A percentile compares a stretch with the other conserved stretches of the same genome.
phyloP scores from a whole-genome alignment of 1,284 basidiomycete genomes.

The Apiotrichum sp. region DNA sequence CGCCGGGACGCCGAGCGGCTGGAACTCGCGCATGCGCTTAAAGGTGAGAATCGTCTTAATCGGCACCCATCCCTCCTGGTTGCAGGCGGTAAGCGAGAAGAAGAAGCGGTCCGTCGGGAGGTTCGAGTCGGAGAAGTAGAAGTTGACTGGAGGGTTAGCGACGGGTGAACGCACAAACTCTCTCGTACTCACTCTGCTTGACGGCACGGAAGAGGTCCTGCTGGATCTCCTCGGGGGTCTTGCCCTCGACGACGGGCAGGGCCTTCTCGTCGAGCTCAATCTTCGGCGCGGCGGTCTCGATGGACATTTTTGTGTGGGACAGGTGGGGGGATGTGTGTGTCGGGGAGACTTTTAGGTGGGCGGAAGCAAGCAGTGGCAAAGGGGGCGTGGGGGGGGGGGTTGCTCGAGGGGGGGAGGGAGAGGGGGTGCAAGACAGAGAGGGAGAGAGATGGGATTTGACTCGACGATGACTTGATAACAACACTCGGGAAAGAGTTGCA shows the following conservation, averaged over 20 bases:
- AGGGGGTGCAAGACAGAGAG: too few species aligned
- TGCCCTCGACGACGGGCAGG: conserved; percentile 31
- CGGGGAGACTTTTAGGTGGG: too few species aligned
- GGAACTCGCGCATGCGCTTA: conserved; percentile 86
- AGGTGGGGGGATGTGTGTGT: too few species aligned
- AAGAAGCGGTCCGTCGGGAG: conserved; percentile 98
- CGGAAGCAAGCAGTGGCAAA: too few species aligned
- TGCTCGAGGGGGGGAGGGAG: conserved; percentile 50
- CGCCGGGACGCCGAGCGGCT: conserved; percentile 57
- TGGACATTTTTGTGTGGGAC: conserved; percentile 12
- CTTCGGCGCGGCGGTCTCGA: conserved; percentile 10
- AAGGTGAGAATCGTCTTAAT: conserved; percentile 84
- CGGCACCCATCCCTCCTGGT: conserved; percentile 82
- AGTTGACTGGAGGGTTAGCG: conserved; percentile 63
- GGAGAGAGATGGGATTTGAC: too few species aligned
- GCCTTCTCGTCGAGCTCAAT: conserved; percentile 15
- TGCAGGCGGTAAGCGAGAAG: conserved; percentile 74
- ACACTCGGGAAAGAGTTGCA: too few species aligned
- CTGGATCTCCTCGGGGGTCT: conserved; percentile 32
- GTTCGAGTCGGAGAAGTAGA: conserved; percentile 96
- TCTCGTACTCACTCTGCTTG: conserved; percentile 36
- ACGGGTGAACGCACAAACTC: too few species aligned
- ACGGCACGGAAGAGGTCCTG: conserved; percentile 27
- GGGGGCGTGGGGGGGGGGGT: neutral
- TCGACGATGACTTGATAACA: too few species aligned